These are phyloP conservation scores for Cystobasidium tubakii DNA, from an alignment of 768 basidiomycete species.

Conservation along the genomic window DNA sequence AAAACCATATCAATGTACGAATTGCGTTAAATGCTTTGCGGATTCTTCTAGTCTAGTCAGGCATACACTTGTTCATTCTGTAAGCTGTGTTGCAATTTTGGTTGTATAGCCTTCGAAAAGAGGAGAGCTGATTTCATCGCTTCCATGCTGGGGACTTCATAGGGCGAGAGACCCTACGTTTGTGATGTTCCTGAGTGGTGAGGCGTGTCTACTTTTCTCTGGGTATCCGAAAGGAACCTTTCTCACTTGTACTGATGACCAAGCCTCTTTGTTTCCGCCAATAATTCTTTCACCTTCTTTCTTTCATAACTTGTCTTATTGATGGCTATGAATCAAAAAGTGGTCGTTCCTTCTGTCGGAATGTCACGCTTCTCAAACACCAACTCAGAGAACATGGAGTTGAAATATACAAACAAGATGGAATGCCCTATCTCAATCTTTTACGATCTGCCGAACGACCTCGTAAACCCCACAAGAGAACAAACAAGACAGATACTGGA, in stretches of 20 bases:
- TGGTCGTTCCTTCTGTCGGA: background rate
- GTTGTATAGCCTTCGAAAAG: no score
- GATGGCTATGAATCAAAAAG: no score
- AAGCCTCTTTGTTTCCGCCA: no score
- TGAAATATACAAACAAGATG: background rate
- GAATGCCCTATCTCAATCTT: background rate
- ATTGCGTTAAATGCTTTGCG: conserved; percentile 1
- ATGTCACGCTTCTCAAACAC: conserved; percentile 9
- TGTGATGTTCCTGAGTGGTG: background rate
- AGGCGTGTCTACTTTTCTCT: no score
- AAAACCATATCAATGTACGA: conserved; percentile 1
- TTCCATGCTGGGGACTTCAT: no score
- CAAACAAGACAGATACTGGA: background rate
- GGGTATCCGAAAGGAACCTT: no score
- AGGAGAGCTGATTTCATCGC: no score
- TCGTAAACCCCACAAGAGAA: background rate
- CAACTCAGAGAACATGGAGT: conserved; percentile 2
- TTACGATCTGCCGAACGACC: background rate
- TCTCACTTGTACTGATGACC: no score
- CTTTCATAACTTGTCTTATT: background rate
- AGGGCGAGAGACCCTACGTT: conserved; percentile 17
- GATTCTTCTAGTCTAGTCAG: conserved; percentile 10
- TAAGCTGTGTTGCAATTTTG: no score
- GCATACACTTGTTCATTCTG: background rate
- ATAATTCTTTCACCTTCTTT: no score